Base-by-base conservation (phyloP, 192 early-diverging fungal genomes). In the Spizellomyces punctatus region DNA sequence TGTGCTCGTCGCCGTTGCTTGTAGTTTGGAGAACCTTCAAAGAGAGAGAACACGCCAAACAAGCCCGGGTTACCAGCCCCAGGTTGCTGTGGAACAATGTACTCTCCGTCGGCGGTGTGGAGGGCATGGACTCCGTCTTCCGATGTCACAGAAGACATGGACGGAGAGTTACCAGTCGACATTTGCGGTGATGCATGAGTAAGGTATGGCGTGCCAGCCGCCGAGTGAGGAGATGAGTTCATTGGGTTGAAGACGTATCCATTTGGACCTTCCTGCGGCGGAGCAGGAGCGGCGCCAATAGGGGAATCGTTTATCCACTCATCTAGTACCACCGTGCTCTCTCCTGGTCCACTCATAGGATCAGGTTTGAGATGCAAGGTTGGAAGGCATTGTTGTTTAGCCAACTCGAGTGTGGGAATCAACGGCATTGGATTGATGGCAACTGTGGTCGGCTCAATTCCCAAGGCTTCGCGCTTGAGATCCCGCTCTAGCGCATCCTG, bases 401-500 rank as follows among this genome's bases (percentile, higher is more conserved):
- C 83, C 19, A 83, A 72, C 46, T 78, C 77, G 63, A 85, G 47
- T 5, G 81, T 80, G 21, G 69, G 68, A 27, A 67, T 49, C 41
- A 76, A 57, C 17, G 75, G 55, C 74, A 82, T 75, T 5, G 64
- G 78, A 46, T 60, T 36, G 7, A 55, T 64, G 12, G 92, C 81
- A n/a, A 80, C 74, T 2, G 93, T 96, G 2, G 95, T 95, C 5
- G 95, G 88, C 63, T 94, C 92, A 8, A 90, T 79, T 3, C 91
- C 92, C 69, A 90, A 86, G 7, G 94, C 88, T 80, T 97, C 96
- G 41, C 95, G 88, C 84, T 97, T 98, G 10, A 97, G 80, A 76
- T 99, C 95, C 47, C 96, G 88, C 79, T 99, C 95, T 58, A 98
- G 87, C 4, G 96, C 96, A 77, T 99, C 96, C 27, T 36, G 27